Percentiles rank a stretch among this genome's conserved stretches.
These are phyloP conservation scores for Asterella californica DNA, from an alignment of 225 moss, liverwort and hornwort species.

Conservation along the genomic window DNA sequence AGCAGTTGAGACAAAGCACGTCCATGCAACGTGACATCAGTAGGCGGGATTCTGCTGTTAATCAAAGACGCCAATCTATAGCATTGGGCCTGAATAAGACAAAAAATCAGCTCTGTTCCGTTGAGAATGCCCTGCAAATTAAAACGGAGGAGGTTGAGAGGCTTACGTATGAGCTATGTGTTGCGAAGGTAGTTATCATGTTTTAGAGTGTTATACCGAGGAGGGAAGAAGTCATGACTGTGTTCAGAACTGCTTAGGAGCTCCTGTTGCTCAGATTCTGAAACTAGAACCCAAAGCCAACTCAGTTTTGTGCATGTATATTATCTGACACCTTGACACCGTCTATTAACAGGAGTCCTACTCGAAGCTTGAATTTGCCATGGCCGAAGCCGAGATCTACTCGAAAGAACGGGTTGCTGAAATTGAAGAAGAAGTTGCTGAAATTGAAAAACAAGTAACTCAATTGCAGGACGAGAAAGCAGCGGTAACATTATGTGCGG, in stretches of 20 bases:
- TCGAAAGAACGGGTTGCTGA: conserved; percentile 64
- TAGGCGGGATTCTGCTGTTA: conserved; percentile 77
- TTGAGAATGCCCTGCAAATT: conserved; percentile 75
- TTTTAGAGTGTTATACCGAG: not conserved
- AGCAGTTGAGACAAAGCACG: conserved; percentile 85
- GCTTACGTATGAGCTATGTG: conserved; percentile 61
- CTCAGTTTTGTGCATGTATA: not conserved
- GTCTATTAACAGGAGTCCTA: conserved; percentile 57
- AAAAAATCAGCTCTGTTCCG: conserved; percentile 66
- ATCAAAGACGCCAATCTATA: conserved; percentile 83
- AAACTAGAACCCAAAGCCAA: not conserved
- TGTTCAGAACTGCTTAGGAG: not conserved
- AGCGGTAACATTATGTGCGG: conserved; percentile 28
- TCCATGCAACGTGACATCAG: conserved; percentile 65
- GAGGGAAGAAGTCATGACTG: not conserved
- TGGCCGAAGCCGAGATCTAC: conserved; percentile 72
- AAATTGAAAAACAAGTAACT: conserved; percentile 54
- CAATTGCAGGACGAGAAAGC: conserved; percentile 55
- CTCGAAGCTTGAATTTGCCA: conserved; percentile 68
- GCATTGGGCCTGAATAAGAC: conserved; percentile 73
- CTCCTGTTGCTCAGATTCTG: not conserved
- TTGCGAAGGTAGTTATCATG: conserved; percentile 53
- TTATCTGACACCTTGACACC: not conserved
- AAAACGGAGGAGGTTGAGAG: conserved; percentile 82
- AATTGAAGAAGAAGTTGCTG: conserved; percentile 50